Conservation (phyloP, 106 monocot species). For the Cymbidium sinense region DNA sequence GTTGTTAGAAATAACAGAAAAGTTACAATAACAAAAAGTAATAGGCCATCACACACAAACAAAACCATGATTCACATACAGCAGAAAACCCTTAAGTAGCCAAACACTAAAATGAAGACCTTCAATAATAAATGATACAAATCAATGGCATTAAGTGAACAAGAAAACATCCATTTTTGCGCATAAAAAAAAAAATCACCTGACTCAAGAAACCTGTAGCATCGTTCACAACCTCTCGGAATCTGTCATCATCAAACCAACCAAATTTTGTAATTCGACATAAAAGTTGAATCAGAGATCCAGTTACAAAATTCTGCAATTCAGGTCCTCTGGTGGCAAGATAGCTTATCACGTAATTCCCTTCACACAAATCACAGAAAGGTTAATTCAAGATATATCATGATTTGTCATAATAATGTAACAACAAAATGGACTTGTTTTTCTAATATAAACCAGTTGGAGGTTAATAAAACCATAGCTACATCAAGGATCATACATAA, state of each 20-base stretch:
- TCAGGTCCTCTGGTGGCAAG: constrained; percentile 88
- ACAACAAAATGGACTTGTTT: not conserved
- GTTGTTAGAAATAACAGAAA: not conserved
- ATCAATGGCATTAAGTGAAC: not conserved
- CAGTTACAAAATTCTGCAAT: constrained; percentile 79
- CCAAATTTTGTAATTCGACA: constrained; percentile 97
- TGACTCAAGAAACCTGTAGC: constrained; percentile 75
- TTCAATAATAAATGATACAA: not conserved
- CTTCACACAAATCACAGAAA: constrained; percentile 65
- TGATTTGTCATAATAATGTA: constrained; percentile 3
- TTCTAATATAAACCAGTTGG: not conserved
- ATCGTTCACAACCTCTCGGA: constrained; percentile 78
- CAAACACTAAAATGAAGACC: not conserved
- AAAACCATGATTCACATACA: not conserved
- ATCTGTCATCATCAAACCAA: constrained; percentile 99
- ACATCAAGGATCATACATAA: not conserved
- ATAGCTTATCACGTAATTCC: constrained; percentile 93
- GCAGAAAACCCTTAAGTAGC: not conserved
- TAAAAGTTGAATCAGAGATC: constrained; percentile 85
- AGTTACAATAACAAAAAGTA: not conserved
- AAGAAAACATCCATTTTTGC: not conserved
- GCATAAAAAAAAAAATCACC: constrained; percentile 31
- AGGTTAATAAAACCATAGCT: constrained; percentile 1
- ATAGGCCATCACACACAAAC: not conserved
- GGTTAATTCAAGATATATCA: constrained; percentile 34